A percentile compares a stretch with the other conserved stretches of the same genome.
Conservation (phyloP, 257 asterid species). For the Jasminum sambac region DNA sequence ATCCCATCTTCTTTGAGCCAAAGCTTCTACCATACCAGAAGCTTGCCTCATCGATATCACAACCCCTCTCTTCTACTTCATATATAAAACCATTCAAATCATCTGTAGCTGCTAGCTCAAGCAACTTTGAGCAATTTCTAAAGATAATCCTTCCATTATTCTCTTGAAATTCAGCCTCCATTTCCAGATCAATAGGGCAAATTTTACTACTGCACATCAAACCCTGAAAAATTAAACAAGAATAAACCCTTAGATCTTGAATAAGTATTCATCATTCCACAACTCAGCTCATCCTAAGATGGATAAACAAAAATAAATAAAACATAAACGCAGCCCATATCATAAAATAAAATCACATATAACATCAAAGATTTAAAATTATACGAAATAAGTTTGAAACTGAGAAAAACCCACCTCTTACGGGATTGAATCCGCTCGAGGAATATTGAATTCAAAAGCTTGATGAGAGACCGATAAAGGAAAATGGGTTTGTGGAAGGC, state of each 20-base stretch:
- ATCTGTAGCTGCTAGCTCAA: constrained; percentile 75
- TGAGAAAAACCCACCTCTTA: constrained; percentile 34
- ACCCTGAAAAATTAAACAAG: constrained; percentile 37
- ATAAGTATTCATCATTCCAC: neutral
- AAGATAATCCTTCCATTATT: constrained; percentile 20
- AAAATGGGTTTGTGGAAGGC: constrained; percentile 18
- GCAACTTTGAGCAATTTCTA: constrained; percentile 58
- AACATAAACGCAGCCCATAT: constrained; percentile 28
- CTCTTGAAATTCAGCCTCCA: constrained; percentile 46
- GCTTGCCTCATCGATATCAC: constrained; percentile 56
- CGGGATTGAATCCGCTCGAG: neutral
- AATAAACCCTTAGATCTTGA: neutral
- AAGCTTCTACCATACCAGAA: constrained; percentile 74
- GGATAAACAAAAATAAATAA: constrained; percentile 17
- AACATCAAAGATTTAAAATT: neutral
- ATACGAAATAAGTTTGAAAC: neutral
- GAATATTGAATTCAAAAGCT: constrained; percentile 15
- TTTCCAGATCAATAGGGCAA: constrained; percentile 36
- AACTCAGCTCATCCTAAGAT: constrained; percentile 24
- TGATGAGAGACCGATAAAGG: constrained; percentile 10
- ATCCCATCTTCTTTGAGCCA: constrained; percentile 71
- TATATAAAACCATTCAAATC: constrained; percentile 53
- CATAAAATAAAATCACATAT: constrained; percentile 25
- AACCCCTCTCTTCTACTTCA: constrained; percentile 59
- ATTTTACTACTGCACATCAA: constrained; percentile 40